Conservation (phyloP, 1,284 basidiomycete genomes). For the Ustilago curta region DNA sequence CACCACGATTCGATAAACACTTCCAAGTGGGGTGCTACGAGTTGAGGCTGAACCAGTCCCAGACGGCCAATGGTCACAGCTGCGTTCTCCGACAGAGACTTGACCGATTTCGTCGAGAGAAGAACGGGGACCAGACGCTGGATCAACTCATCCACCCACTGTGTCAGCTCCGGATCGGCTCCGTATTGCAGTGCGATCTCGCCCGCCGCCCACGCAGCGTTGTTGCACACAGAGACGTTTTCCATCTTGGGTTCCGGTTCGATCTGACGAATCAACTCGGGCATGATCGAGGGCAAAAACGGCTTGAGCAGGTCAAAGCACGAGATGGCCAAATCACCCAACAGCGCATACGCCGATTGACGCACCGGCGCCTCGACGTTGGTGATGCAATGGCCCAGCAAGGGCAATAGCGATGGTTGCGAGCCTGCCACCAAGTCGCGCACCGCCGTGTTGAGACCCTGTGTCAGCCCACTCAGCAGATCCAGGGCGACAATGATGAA, state of each 20-base stretch:
- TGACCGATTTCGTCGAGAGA: conserved; percentile 87
- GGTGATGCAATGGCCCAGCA: conserved; percentile 68
- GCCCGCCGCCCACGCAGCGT: conserved; percentile 99
- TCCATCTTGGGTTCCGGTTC: conserved; percentile 89
- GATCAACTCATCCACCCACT: conserved; percentile 76
- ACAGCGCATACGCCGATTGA: conserved; percentile 95
- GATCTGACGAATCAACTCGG: conserved; percentile 88
- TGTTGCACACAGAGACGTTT: conserved; percentile 96
- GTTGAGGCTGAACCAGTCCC: conserved; percentile 86
- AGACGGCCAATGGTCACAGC: conserved; percentile 99
- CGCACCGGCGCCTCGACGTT: conserved; percentile 94
- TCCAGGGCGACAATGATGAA: conserved; percentile 93
- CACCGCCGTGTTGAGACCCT: conserved; percentile 82
- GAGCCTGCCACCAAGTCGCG: conserved; percentile 58
- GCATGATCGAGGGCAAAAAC: conserved; percentile 82
- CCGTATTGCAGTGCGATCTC: conserved; percentile 79
- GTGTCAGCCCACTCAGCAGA: conserved; percentile 91
- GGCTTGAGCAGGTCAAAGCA: conserved; percentile 88
- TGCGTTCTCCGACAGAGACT: conserved; percentile 95
- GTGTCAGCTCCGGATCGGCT: conserved; percentile 70
- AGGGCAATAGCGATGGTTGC: conserved; percentile 61
- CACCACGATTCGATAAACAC: conserved; percentile 97
- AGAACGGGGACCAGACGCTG: conserved; percentile 91
- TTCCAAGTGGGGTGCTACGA: conserved; percentile 89
- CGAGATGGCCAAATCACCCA: conserved; percentile 97